Conservation (phyloP, 2,329 filamentous ascomycete genomes). For the Alternaria atra region DNA sequence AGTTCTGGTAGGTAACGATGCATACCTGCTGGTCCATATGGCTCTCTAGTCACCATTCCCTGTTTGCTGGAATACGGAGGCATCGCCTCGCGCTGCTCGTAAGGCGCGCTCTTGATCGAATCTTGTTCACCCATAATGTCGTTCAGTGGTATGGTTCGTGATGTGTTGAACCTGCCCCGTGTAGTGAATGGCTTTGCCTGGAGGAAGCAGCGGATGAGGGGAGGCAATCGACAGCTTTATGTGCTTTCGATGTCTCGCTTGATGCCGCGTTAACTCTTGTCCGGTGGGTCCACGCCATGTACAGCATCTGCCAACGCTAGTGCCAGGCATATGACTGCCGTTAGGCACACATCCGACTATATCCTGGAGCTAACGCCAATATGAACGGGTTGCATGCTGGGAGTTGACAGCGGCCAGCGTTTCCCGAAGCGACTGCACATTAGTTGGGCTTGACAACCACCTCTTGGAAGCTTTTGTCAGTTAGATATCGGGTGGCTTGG, state of each 20-base stretch:
- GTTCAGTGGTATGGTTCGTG: slow-evolving; percentile 7
- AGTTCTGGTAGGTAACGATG: not conserved
- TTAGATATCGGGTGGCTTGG: not conserved
- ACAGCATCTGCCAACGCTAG: slow-evolving; percentile 15
- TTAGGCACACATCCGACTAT: slow-evolving; percentile 3
- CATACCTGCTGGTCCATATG: slow-evolving; percentile 46
- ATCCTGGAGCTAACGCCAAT: slow-evolving; percentile 2
- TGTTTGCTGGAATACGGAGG: slow-evolving; percentile 21
- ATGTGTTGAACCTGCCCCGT: slow-evolving; percentile 7
- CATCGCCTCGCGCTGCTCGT: slow-evolving; percentile 33
- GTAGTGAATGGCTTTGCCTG: not conserved
- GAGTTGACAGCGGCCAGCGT: not conserved
- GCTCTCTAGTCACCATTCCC: slow-evolving; percentile 31
- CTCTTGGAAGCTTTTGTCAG: not conserved
- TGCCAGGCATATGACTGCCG: slow-evolving; percentile 10
- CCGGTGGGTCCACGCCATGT: slow-evolving; percentile 15
- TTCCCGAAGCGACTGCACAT: not conserved
- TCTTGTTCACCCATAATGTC: slow-evolving; percentile 25
- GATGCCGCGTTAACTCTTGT: slow-evolving; percentile 13
- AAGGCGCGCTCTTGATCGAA: slow-evolving; percentile 29
- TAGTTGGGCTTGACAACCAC: not conserved
- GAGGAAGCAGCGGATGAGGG: not conserved
- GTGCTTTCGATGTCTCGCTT: slow-evolving; percentile 9
- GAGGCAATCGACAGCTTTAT: slow-evolving; percentile 13
- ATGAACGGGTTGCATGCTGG: not conserved